phyloP scores from a whole-genome alignment of 1,284 basidiomycete genomes.

The Puccinia coronata region DNA sequence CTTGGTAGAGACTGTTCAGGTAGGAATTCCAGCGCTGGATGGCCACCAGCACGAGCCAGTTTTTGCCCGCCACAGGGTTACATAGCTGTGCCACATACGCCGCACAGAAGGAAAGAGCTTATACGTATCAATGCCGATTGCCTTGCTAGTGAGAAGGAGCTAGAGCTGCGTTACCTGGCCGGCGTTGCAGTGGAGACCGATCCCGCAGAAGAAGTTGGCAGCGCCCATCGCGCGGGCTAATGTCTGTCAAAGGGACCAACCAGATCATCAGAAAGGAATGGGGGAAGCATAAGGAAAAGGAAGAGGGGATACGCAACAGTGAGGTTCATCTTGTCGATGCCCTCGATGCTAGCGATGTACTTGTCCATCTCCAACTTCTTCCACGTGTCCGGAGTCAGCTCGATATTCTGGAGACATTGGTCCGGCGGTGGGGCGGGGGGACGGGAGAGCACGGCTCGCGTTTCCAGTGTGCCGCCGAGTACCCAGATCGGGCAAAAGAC shows the following conservation, averaged over 20 bases:
- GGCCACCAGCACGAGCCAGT: slow-evolving; percentile 20
- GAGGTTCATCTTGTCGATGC: neutral
- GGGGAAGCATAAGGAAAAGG: neutral
- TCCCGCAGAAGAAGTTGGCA: slow-evolving; percentile 26
- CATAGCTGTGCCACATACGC: no score
- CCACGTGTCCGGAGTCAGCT: slow-evolving; percentile 7
- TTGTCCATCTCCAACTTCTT: slow-evolving; percentile 12
- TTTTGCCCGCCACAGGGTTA: slow-evolving; percentile 10
- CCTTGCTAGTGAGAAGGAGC: no score
- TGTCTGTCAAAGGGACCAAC: neutral
- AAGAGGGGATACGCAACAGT: slow-evolving; percentile 5
- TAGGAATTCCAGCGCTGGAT: slow-evolving; percentile 25
- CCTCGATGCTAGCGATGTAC: neutral
- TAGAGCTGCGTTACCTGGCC: slow-evolving; percentile 34
- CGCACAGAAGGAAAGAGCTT: neutral
- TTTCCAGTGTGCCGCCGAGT: no score
- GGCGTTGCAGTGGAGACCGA: slow-evolving; percentile 19
- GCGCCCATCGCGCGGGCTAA: slow-evolving; percentile 2
- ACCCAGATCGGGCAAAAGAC: no score
- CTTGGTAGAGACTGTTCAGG: slow-evolving; percentile 10
- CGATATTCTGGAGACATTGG: neutral
- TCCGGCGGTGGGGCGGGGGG: neutral
- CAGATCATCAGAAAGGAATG: neutral
- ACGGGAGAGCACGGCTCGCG: no score
- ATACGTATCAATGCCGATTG: no score